Evolutionary conservation across 2,329 filamentous ascomycete species (phyloP).

Genomic region (Aureobasidium sp.): DNA sequence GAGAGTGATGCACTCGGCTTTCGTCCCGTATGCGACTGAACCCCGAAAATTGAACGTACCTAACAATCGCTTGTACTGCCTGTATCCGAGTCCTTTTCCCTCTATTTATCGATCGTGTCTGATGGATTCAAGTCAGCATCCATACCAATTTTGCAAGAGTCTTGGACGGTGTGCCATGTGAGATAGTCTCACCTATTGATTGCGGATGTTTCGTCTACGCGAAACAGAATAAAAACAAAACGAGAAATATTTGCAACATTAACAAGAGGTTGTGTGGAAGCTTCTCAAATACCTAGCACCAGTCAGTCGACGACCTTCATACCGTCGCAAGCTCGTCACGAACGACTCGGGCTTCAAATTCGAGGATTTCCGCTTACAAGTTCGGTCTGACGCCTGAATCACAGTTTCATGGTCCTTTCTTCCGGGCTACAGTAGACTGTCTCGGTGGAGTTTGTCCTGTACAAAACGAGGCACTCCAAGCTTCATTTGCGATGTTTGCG

Average conservation of each 20-base stretch:
- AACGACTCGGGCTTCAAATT: not conserved
- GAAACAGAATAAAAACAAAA: not conserved
- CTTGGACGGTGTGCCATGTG: not conserved
- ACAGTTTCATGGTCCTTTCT: conserved; percentile 2
- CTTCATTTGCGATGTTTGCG: conserved; percentile 5
- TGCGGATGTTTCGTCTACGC: not conserved
- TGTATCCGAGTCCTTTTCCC: conserved; percentile 1
- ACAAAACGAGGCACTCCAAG: conserved; percentile 1
- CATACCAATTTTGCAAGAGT: not conserved
- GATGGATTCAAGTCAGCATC: not conserved
- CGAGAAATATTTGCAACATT: not conserved
- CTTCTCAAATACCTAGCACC: not conserved
- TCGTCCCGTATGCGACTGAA: not conserved
- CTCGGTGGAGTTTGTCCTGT: not conserved
- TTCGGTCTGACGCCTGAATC: not conserved
- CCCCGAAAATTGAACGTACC: not conserved
- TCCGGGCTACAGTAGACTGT: not conserved
- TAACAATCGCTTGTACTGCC: conserved; percentile 3
- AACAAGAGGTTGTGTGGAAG: not conserved
- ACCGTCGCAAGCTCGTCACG: not conserved
- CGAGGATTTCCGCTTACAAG: not conserved
- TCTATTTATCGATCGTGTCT: conserved; percentile 8
- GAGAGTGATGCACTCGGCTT: not conserved
- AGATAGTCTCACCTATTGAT: conserved; percentile 9
- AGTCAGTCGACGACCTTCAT: not conserved